These are phyloP conservation scores for Aspergillus arachidicola DNA, from an alignment of 2,329 filamentous ascomycete genomes.

Conservation along the genomic window DNA sequence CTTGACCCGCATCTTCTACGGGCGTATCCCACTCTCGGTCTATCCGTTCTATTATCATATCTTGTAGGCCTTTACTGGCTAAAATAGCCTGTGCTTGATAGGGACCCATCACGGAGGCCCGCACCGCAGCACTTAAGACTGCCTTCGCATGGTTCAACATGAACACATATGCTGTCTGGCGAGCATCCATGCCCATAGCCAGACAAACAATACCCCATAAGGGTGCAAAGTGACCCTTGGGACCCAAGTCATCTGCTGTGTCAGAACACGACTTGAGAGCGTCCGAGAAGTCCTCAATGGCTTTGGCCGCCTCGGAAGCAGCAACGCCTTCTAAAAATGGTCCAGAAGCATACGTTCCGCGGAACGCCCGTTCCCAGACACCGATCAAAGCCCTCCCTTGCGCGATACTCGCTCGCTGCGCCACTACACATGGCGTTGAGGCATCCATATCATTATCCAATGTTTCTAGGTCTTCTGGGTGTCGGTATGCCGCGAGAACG, in stretches of 20 bases:
- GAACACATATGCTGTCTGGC: constrained; percentile 62
- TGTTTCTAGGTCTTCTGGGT: constrained; percentile 51
- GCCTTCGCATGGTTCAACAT: constrained; percentile 67
- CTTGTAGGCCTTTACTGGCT: constrained; percentile 55
- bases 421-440: constrained; percentile 64
- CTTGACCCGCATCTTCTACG: constrained; percentile 61
- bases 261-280: constrained; percentile 39
- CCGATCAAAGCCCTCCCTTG: constrained; percentile 62
- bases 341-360: constrained; percentile 32
- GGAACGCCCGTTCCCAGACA: constrained; percentile 62
- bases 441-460: constrained; percentile 67
- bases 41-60: constrained; percentile 54
- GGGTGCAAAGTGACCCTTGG: constrained; percentile 61
- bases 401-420: constrained; percentile 61
- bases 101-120: constrained; percentile 66
- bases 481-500: constrained; percentile 57
- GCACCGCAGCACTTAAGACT: constrained; percentile 63
- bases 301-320: constrained; percentile 25
- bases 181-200: constrained; percentile 55
- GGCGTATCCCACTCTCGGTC: constrained; percentile 50
- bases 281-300: constrained; percentile 42
- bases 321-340: constrained; percentile 15
- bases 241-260: constrained; percentile 34
- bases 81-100: constrained; percentile 65
- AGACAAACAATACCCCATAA: constrained; percentile 61